Base-by-base conservation (phyloP, 345 rosid genomes). In the Diplotaxis tenuifolia region DNA sequence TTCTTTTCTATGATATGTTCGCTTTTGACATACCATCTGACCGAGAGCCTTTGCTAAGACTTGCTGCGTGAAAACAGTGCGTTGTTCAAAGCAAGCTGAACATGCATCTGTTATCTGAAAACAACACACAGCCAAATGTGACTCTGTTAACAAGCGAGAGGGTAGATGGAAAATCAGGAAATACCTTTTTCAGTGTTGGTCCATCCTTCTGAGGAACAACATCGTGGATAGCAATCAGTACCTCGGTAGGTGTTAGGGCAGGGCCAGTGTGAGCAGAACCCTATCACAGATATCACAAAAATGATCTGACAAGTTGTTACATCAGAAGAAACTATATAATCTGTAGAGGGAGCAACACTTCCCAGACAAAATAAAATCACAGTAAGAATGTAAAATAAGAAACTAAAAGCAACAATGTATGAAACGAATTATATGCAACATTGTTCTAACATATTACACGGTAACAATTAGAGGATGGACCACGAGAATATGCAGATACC, bases 191-290 rank as follows among this genome's bases (percentile, higher is more conserved):
- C 15, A 94, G 87, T 15, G 89, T 83, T 80, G 86, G 88, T 69
- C 93, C 90, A 72, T 82, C 96, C 80, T 87, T 94, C 75, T 88
- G 96, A 36, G 99, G 99, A 66, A 78, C 79, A 74, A 89, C 86
- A 42, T 85, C 92, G 72, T 94, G 99, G 78, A 94, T 94, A 70
- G 99, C 96, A 77, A 94, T 92, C 81, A 94, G 82, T 53, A 94
- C 99, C 82, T 94, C 99, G 19, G 90, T 92, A 31, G 99, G 99
- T 31, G 97, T 94, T 79, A 94, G 82, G 53, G 99, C 99, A 72
- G 99, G 99, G 78, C 99, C 97, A 2, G 97, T 89, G 78, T 92
- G 96, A 71, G 99, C 96, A 59, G 99, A 89, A 80, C 99, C 99
- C 99, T 94, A 92, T 70, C 78, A 78, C 69, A 45, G 62, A 73